Base-by-base conservation (phyloP, 345 rosid genomes). In the Gossypium thurberi region DNA sequence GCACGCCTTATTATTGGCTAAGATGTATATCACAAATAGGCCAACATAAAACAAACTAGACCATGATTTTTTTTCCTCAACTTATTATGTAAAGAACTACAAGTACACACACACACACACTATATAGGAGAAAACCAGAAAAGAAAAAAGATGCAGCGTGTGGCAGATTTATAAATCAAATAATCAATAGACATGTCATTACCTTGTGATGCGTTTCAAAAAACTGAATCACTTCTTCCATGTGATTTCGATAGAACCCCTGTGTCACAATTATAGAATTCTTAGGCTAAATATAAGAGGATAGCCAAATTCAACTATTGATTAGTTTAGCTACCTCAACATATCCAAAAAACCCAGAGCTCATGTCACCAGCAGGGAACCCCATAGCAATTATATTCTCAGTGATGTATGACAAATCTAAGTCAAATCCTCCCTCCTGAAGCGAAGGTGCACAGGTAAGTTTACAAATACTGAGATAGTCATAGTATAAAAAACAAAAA, bases 311-410 rank as follows among this genome's bases (percentile, higher is more conserved):
- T 25, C 14, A 68, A 79, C 64, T 21, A 76, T 51, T 64, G 61
- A 69, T 72, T 50, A 43, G 63, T 21, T 42, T 14, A 46, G 66
- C 82, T 78, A 89, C 97, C 87, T 91, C 97, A 21, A 91, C 88
- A 82, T 85, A 91, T 50, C 97, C 91, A 56, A 91, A 91, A 82
- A 91, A 84, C 28, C 97, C 97, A 74, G 97, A 91, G 77, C 97
- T 91, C 94, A 87, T 84, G 79, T 91, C 92, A 77, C 97, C 97
- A 74, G 97, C 97, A 84, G 97, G 97, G 76, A 91, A 91, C 44
- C 97, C 97, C 97, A 91, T 91, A 28, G 97, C 97, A 78, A 89
- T 89, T 28, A 91, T 83, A 70, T 89, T 91, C 84, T 91, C 97
- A 8, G 92, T 91, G 76, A 89, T 91, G 66, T 89, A 91, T 12